Conservation (phyloP, 331 rosid species). For the Pyracantha coccinea region DNA sequence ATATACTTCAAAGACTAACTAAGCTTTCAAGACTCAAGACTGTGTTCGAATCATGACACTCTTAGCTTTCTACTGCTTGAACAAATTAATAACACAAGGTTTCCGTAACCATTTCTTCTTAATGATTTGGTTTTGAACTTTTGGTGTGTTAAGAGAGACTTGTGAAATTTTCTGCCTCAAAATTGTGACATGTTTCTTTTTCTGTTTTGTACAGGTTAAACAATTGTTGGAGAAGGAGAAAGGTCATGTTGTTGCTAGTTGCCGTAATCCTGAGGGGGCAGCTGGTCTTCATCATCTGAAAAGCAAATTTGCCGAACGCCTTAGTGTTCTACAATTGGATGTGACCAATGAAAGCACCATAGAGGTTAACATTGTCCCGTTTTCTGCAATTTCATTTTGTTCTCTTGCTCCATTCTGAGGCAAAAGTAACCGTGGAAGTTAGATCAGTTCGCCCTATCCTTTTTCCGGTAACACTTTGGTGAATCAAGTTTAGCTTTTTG, state of each 20-base stretch:
- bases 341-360: conserved; percentile 75
- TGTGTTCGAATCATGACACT: no score
- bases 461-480: background rate
- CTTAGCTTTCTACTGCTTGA: no score
- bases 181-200: no score
- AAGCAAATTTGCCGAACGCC: conserved; percentile 50
- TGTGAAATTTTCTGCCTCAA: background rate
- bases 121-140: background rate
- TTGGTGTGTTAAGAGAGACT: background rate
- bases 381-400: background rate
- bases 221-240: conserved; percentile 70
- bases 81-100: background rate
- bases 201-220: conserved; percentile 46
- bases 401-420: background rate
- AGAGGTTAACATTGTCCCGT: conserved; percentile 41
- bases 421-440: background rate
- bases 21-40: no score
- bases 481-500: background rate
- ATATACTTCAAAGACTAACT: no score
- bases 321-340: conserved; percentile 46
- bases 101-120: background rate
- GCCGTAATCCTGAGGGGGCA: conserved; percentile 67
- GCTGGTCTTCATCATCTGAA: conserved; percentile 57
- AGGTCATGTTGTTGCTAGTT: conserved; percentile 77
- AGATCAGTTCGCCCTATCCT: background rate